Base-by-base conservation (phyloP, 768 basidiomycete genomes). In the Pilatotrama ljubarskyi region DNA sequence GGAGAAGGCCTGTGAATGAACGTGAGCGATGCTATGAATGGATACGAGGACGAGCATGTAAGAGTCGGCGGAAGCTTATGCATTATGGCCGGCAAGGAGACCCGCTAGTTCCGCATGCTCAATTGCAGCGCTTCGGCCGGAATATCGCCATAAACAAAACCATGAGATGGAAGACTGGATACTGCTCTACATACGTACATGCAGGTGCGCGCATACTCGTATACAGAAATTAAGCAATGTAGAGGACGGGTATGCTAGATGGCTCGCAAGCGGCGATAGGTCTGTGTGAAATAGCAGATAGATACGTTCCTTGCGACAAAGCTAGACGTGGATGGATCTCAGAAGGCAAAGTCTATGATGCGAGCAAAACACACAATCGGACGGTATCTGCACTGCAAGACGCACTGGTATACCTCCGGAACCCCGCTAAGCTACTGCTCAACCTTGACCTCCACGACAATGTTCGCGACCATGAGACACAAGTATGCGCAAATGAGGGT, bases 401-500 rank as follows among this genome's bases (percentile, higher is more conserved):
- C 47, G 36, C 46, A 29, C 24, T 38, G 55, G 44, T 55, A 48
- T 32, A 57, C 38, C n/a, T 38, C 32, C 6, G 18, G 26, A 20
- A 25, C 2, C 14, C 32, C 35, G n/a, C 14, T 8, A 38, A 6
- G 4, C 40, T 29, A 41, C 55, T 57, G 55, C 47, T 57, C 55
- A 14, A 57, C n/a, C 61, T 50, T 63, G 25, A 93, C 70, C 72
- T 98, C 95, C 22, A 95, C 92, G 50, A 86, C 73, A 51, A 98
- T 74, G 67, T 93, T 96, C 56, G 84, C 76, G 5, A 77, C 72
- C 91, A 97, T 96, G 62, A 96, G 81, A 18, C 79, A 76, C 26
- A 80, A 67, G 69, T 98, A 98, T 17, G 83, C 84, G 9, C 75
- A 68, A 44, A 97, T 87, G 65, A 98, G 78, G 66, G 90, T 82